phyloP scores from a whole-genome alignment of 306 rosid genomes.

The Begonia loranthoides region DNA sequence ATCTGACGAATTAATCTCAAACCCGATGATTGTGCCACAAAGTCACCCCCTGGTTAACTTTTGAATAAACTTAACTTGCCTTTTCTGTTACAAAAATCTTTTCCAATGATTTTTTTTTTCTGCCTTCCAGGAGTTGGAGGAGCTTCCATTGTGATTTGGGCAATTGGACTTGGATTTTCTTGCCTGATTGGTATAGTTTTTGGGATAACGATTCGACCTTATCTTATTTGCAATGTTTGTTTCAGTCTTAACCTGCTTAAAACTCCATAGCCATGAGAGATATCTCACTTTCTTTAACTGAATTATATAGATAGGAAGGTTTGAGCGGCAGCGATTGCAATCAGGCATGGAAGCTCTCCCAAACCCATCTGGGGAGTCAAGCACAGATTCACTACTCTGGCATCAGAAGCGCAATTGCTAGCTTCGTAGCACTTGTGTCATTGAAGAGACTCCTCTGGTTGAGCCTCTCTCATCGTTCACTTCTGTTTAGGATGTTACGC shows the following conservation, averaged over 20 bases:
- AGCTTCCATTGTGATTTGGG: slow-evolving; percentile 1
- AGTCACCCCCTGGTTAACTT: slow-evolving; percentile 38
- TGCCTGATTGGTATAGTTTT: slow-evolving; percentile 1
- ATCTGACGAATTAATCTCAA: slow-evolving; percentile 50
- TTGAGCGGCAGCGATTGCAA: slow-evolving; percentile 14
- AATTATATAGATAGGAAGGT: slow-evolving; percentile 47
- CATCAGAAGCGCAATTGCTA: slow-evolving; percentile 57
- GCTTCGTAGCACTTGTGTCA: slow-evolving; percentile 9
- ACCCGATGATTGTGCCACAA: slow-evolving; percentile 40
- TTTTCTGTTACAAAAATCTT: neutral
- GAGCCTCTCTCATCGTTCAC: slow-evolving; percentile 25
- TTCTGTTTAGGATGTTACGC: slow-evolving; percentile 17
- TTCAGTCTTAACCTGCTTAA: neutral
- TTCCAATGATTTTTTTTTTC: neutral
- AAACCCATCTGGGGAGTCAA: slow-evolving; percentile 40
- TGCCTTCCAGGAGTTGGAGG: slow-evolving; percentile 11
- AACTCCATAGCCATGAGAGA: too few relatives aligned
- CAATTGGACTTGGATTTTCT: slow-evolving; percentile 1
- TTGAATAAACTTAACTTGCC: neutral
- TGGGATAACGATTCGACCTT: slow-evolving; percentile 9
- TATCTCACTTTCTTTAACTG: slow-evolving; percentile 13
- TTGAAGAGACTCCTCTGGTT: slow-evolving; percentile 24
- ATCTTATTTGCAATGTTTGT: slow-evolving; percentile 3
- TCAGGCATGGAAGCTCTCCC: slow-evolving; percentile 68
- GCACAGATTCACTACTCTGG: slow-evolving; percentile 45